Evolutionary conservation across 805 yeast genomes (phyloP), one percentile per base, ranked within the genome.

Genomic region (Wickerhamiella kurtzmanii): DNA sequence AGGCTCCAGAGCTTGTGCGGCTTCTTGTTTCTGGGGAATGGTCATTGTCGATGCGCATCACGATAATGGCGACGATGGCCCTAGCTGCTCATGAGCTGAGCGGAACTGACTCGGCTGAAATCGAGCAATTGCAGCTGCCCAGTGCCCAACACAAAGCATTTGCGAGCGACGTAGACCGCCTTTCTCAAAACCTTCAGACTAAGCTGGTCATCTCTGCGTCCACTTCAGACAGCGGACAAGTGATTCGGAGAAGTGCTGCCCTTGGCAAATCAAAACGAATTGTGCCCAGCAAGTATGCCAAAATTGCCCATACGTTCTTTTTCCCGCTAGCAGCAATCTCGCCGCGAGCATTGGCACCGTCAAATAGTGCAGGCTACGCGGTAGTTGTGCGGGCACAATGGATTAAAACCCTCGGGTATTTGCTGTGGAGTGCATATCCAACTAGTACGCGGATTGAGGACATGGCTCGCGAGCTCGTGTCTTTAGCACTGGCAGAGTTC

Each of bases 31-130:
- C 72, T 0, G 87, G 88, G 0, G 98, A 89, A 57, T 76, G 81
- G 51, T 85, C 95, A 0, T 60, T 92, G 17, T 92, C 82, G 50
- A 88, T 80, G 50, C 64, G 97, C 43, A 69, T 88, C 64, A 64
- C 75, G 22, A 68, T 88, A 6, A 61, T 92, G 17, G 75, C 88
- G 3, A 66, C 83, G 0, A 58, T 85, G 11, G 80, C 88, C 0
- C 64, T 87, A 20, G 75, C 83, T 2, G 85, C 87, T 0, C 64
- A 95, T 50, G 86, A 82, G 52, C 66, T 87, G 8, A 67, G 81
- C 0, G 89, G 80, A 58, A 67, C 60, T 0, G 70, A 69, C n/a
- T 60, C 70, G 2, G 60, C 65, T 9, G 69, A 72, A 3, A 64
- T 50, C 20, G 44, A 50, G 9, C 69, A 70, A 44, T 62, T 73